Base-by-base conservation (phyloP, 306 rosid genomes). In the Astragalus membranaceus region DNA sequence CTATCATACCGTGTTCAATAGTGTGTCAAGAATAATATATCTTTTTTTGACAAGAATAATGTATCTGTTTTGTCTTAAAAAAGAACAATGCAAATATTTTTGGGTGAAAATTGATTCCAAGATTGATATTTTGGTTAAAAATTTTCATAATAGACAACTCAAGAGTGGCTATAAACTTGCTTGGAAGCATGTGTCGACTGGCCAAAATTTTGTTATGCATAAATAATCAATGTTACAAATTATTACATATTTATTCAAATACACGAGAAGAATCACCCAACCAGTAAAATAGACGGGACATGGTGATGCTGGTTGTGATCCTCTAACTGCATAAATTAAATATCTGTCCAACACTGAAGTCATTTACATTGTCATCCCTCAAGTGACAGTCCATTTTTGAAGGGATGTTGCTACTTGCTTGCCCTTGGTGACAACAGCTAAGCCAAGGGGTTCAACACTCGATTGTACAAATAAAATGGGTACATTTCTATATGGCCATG, bases 221-320 rank as follows among this genome's bases (percentile, higher is more conserved):
- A 37, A 71, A 81, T 49, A 69, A 75, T 44, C 35, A 70, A 74
- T 59, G 73, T 78, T 64, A 80, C 89, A 85, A 48, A 67, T 66
- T 43, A 59, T 70, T 78, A 74, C 78, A 78, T 4, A 16, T 43
- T 75, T 81, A 76, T 83, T 81, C 74, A 39, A 73, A 77, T 76
- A 64, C 64, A 65, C 13, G 56, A 50, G 50, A 12, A 64, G 77
- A 65, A 69, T 59, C 72, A 57, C 77, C n/a, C 85, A 53, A 46
- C 72, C 84, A 68, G 78, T 72, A 55, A 64, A 70, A 47, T 48
- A 70, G 59, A 62, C 46, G 13, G 72, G 64, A 47, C 69, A 51
- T 50, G 70, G 67, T 14, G 23, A 69, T 65, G 82, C 82, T 58
- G 83, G 79, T 69, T 41, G 78, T 43, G 72, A 82, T 65, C 67